These are phyloP conservation scores for Aspergillus neoniger DNA, from an alignment of 2,329 filamentous ascomycete genomes.

Conservation along the genomic window DNA sequence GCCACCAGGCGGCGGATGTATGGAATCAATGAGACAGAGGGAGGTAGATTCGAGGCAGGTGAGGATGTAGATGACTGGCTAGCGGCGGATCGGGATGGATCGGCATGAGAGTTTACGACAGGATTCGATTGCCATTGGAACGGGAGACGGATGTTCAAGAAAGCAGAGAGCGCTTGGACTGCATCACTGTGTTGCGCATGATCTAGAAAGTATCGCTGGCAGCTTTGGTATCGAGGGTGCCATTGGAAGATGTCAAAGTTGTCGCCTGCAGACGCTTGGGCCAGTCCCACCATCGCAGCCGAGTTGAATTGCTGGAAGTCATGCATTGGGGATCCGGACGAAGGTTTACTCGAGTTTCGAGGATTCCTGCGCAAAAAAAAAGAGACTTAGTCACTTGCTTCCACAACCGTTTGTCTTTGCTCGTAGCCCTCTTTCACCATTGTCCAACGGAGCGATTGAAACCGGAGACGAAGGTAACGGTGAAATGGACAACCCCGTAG, in stretches of 20 bases:
- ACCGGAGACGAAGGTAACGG: background rate
- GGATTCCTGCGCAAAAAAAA: constrained; percentile 20
- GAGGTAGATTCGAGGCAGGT: constrained; percentile 40
- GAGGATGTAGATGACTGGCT: constrained; percentile 42
- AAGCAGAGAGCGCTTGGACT: constrained; percentile 84
- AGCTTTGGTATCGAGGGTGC: constrained; percentile 88
- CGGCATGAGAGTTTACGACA: constrained; percentile 43
- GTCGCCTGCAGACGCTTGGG: constrained; percentile 43
- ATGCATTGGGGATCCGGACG: constrained; percentile 30
- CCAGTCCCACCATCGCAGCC: constrained; percentile 40
- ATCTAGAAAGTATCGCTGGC: constrained; percentile 87
- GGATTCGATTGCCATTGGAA: constrained; percentile 68
- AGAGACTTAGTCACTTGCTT: constrained; percentile 14
- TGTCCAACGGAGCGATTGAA: background rate
- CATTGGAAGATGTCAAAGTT: constrained; percentile 76
- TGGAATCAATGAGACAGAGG: constrained; percentile 71
- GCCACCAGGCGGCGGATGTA: constrained; percentile 89
- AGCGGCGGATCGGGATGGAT: constrained; percentile 34
- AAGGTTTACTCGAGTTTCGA: constrained; percentile 18
- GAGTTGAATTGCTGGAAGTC: constrained; percentile 39
- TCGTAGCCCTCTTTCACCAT: background rate
- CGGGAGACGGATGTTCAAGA: constrained; percentile 88
- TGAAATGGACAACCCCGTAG: background rate
- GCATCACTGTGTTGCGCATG: constrained; percentile 80
- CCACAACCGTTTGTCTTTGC: constrained; percentile 1